These are phyloP conservation scores for Takakia lepidozioides DNA, from an alignment of 225 moss, liverwort and hornwort species.

Conservation along the genomic window DNA sequence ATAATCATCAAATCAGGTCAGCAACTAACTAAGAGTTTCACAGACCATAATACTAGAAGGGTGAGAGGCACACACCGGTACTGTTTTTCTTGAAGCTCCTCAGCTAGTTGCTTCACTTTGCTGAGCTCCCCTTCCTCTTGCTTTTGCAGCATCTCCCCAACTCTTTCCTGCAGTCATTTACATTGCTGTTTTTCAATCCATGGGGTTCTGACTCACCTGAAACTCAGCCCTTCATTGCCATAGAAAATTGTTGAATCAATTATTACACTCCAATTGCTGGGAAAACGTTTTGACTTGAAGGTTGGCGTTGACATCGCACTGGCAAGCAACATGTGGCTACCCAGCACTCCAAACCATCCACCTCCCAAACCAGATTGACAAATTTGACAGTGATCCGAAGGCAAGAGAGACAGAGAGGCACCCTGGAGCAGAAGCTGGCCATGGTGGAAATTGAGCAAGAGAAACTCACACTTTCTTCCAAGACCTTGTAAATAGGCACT, in stretches of 20 bases:
- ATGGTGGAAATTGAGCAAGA: no score
- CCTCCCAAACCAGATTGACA: no score
- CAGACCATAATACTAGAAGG: background rate
- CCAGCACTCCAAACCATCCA: no score
- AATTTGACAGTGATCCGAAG: background rate
- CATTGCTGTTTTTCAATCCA: no score
- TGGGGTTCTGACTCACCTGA: no score
- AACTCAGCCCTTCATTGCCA: background rate
- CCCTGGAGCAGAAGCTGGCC: no score
- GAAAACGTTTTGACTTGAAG: no score
- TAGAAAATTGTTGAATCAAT: background rate
- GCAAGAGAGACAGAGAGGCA: no score
- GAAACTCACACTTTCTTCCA: constrained; percentile 49
- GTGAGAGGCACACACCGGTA: constrained; percentile 21
- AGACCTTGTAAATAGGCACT: constrained; percentile 48
- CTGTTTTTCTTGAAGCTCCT: constrained; percentile 46
- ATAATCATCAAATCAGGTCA: background rate
- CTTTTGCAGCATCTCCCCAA: constrained; percentile 34
- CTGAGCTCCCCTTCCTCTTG: constrained; percentile 36
- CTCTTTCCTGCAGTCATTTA: constrained; percentile 34
- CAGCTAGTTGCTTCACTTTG: constrained; percentile 47
- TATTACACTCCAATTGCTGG: background rate
- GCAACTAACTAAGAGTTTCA: background rate
- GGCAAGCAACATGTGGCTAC: no score
- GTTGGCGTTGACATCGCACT: no score